Evolutionary conservation across 106 monocot genomes (phyloP), one percentile per base, ranked within the genome.

Genomic region (Acorus gramineus): DNA sequence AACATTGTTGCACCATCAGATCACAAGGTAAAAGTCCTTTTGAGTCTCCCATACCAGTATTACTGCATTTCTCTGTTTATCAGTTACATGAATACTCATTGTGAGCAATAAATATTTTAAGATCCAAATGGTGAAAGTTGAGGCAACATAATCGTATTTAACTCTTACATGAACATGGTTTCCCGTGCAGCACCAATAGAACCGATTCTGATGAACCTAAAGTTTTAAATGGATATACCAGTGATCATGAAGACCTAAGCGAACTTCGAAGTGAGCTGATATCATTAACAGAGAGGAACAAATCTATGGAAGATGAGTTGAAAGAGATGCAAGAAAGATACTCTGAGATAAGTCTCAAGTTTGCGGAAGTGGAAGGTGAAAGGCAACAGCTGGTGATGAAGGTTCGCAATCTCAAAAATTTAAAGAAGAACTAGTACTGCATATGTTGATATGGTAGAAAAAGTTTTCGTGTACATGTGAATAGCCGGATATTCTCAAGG

Each of bases 341-440:
- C 71, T 87, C 91, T 6, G 91, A 91, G 55, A 81, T 91, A 54
- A 96, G 96, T 60, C 83, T 96, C 53, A 96, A 73, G 64, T 96
- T 96, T 71, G 96, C 96, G 46, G 91, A 96, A 75, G 91, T 90
- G 2, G 91, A 96, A 81, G 96, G 87, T 58, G 91, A 96, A 68
- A 87, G 96, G 62, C 96, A 96, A 68, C 82, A 91, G 60, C 96
- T 87, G 63, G 96, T 96, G 12, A 96, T 87, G 78, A 96, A 53
- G 42, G 68, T 96, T 52, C 82, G 96, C 5, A 60, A 82, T 55
- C 85, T 96, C 4, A 96, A 82, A 75, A 96, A 91, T 81, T 60
- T 91, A 46, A 53, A 75, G 76, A 91, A 77, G 71, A 85, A 56
- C 66, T 89, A 79, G 63, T 10, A 57, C 65, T 12, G 46, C 13